These are phyloP conservation scores for Dioszegia hungarica DNA, from an alignment of 768 basidiomycete genomes.

Conservation along the genomic window DNA sequence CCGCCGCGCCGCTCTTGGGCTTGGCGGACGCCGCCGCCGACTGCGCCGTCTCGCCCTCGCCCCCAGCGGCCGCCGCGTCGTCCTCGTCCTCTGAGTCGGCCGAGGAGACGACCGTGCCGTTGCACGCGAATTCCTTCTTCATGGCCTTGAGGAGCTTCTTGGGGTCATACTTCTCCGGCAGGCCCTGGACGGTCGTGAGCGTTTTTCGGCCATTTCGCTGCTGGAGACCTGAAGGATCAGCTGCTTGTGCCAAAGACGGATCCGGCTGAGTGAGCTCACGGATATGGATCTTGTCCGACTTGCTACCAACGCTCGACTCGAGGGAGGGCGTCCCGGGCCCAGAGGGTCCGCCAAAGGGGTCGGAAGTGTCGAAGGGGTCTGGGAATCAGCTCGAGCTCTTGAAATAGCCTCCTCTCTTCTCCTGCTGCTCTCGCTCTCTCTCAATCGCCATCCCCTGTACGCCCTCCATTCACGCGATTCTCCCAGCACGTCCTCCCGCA, in stretches of 20 bases:
- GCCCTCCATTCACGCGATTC: no score
- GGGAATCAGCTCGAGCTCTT: neutral
- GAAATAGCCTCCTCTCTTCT: neutral
- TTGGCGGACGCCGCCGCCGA: neutral
- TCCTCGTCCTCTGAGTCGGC: slow-evolving; percentile 40
- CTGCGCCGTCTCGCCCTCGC: no score
- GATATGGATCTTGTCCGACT: slow-evolving; percentile 50
- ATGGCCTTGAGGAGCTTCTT: slow-evolving; percentile 99
- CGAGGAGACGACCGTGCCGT: slow-evolving; percentile 78
- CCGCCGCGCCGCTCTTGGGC: neutral
- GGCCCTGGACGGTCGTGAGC: slow-evolving; percentile 90
- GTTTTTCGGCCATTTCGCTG: slow-evolving; percentile 99
- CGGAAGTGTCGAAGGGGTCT: slow-evolving; percentile 70
- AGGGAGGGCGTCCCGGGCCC: slow-evolving; percentile 41
- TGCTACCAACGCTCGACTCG: slow-evolving; percentile 42
- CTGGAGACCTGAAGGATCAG: slow-evolving; percentile 67
- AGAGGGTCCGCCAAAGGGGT: slow-evolving; percentile 63
- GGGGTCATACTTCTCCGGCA: slow-evolving; percentile 89
- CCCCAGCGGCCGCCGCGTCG: slow-evolving; percentile 51
- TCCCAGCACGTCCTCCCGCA: no score
- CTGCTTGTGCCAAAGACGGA: neutral
- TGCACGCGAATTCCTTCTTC: slow-evolving; percentile 99
- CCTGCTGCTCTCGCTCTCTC: no score
- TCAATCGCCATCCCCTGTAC: no score
- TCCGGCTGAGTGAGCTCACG: slow-evolving; percentile 30